These are phyloP conservation scores for Fusarium kyushuense DNA, from an alignment of 2,329 filamentous ascomycete species.

Conservation along the genomic window DNA sequence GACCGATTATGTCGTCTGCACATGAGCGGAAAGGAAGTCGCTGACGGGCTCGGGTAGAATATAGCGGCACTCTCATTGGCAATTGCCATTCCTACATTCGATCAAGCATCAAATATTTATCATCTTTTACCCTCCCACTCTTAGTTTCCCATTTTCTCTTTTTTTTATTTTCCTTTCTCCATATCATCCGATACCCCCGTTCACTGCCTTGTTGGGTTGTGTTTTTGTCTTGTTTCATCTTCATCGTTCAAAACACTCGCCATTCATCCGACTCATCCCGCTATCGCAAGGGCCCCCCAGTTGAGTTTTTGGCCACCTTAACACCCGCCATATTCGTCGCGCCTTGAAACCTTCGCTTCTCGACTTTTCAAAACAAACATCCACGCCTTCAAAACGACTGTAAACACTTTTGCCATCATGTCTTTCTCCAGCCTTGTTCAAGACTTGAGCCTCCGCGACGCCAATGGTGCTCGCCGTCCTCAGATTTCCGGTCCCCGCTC, in stretches of 20 bases:
- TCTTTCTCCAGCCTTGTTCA: conserved; percentile 77
- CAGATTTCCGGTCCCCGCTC: conserved; percentile 55
- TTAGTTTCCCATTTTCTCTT: not conserved
- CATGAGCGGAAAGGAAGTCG: conserved; percentile 28
- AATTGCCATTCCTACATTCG: conserved; percentile 32
- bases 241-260: conserved; percentile 3
- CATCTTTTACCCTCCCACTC: conserved; percentile 10
- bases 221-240: conserved; percentile 14
- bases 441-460: conserved; percentile 71
- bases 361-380: conserved; percentile 11
- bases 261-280: conserved; percentile 39
- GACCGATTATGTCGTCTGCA: conserved; percentile 40
- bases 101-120: conserved; percentile 18
- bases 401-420: conserved; percentile 57
- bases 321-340: conserved; percentile 9
- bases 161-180: conserved; percentile 10
- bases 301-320: conserved; percentile 44
- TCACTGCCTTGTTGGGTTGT: conserved; percentile 20
- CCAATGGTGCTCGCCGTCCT: conserved; percentile 61
- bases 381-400: conserved; percentile 11
- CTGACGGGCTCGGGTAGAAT: conserved; percentile 33
- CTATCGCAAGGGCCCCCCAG: conserved; percentile 31
- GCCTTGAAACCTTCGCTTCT: conserved; percentile 15
- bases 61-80: conserved; percentile 44
- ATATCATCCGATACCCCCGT: not conserved